Evolutionary conservation across 805 yeast genomes (phyloP), one percentile per base, ranked within the genome.

Genomic region (Sugiyamaella mastotermitis): DNA sequence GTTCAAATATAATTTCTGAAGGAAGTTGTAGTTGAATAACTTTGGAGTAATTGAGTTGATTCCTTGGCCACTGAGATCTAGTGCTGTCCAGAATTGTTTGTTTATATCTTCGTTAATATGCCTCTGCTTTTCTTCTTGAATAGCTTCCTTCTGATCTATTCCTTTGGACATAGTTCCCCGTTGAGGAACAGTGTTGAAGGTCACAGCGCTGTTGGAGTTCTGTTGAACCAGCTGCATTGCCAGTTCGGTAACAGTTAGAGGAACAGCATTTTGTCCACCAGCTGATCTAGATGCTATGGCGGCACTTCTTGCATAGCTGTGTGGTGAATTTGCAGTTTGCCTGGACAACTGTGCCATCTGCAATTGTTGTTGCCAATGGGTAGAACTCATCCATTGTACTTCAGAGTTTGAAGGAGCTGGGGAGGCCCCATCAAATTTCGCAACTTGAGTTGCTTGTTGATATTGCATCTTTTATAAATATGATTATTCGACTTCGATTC

Each of bases 61-160:
- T 23, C 90, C 84, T 60, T 92, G 94, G 43, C 96, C 96, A 47
- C 94, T 78, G 48, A 90, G 67, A 64, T 92, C 99, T 48, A 92
- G 66, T 4, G 88, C 90, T 38, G 94, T 83, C 99, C 99, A 92
- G 55, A 83, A 72, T 63, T 88, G 97, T 43, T 79, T 80, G 50
- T 67, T 56, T 37, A 57, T 42, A 32, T 57, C 62, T 48, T 60
- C 63, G 40, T 60, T 61, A 42, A 60, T 56, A 30, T 51, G 53
- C 24, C 62, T 57, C 45, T 58, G 69, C 45, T 64, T 56, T 39
- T 65, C 61, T 17, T 65, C 66, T 44, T 65, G 65, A 38, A 61
- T 46, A 38, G 53, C 60, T 45, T 61, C 61, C 33, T 58, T 51
- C 48, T 56, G 50, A 20, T 19, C 27, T 17, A 30, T 18, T 3